A percentile compares a stretch with the other conserved stretches of the same genome.
Conservation (phyloP, 2,329 filamentous ascomycete species). For the Talaromyces sp. region DNA sequence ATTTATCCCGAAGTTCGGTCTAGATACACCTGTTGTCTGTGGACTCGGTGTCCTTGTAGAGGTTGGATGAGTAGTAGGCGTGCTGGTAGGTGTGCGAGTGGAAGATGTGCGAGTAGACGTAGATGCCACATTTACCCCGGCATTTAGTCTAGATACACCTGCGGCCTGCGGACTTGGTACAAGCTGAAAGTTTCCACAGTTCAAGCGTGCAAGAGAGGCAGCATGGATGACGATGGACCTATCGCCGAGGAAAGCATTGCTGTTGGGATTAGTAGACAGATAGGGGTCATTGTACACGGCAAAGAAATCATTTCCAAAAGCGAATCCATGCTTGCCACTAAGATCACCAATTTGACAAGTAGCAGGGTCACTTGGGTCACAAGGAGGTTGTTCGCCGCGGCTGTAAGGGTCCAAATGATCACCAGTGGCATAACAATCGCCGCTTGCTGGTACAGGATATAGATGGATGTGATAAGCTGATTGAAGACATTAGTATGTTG, state of each 20-base stretch:
- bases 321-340: constrained; percentile 65
- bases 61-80: not conserved
- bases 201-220: constrained; percentile 52
- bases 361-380: constrained; percentile 55
- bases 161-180: constrained; percentile 19
- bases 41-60: too few relatives aligned
- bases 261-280: constrained; percentile 42
- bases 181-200: constrained; percentile 55
- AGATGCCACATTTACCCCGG: too few relatives aligned
- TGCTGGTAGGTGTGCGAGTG: not conserved
- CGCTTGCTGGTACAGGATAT: constrained; percentile 58
- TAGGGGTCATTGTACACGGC: constrained; percentile 48
- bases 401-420: constrained; percentile 69
- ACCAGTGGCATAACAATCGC: constrained; percentile 68
- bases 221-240: constrained; percentile 55
- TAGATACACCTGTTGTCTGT: too few relatives aligned
- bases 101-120: not conserved
- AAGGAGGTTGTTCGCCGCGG: constrained; percentile 61
- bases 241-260: constrained; percentile 52
- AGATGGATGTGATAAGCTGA: constrained; percentile 70
- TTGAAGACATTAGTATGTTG: constrained; percentile 17
- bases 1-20: too few relatives aligned
- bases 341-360: constrained; percentile 76
- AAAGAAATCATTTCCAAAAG: constrained; percentile 43
- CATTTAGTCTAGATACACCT: not conserved